Percentiles rank a stretch among this genome's conserved stretches.
phyloP scores from a whole-genome alignment of 2,329 filamentous ascomycete genomes.

The Hypoxylon sp. region DNA sequence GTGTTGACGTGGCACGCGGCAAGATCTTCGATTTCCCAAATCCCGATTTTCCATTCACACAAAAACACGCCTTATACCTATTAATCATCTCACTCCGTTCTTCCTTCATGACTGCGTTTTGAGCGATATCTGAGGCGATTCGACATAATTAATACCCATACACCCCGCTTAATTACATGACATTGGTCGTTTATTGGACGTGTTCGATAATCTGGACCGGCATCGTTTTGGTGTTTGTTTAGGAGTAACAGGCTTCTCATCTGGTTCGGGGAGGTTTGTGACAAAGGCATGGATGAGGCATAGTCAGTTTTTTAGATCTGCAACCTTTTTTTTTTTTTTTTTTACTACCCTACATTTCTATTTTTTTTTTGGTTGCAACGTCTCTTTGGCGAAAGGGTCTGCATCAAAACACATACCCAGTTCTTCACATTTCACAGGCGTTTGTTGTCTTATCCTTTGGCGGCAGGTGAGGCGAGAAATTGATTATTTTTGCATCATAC shows the following conservation, averaged over 20 bases:
- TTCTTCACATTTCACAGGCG: conserved; percentile 40
- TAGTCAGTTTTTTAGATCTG: conserved; percentile 43
- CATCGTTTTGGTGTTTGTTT: conserved; percentile 45
- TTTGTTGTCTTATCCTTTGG: conserved; percentile 36
- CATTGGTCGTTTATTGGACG: conserved; percentile 31
- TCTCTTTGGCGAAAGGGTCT: conserved; percentile 38
- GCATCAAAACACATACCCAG: conserved; percentile 45
- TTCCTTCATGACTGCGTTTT: conserved; percentile 26
- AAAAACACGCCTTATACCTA: conserved; percentile 27
- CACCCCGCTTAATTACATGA: conserved; percentile 40
- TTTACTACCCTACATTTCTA: conserved; percentile 22
- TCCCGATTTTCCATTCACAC: conserved; percentile 25
- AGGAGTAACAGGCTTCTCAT: conserved; percentile 45
- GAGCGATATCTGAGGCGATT: conserved; percentile 26
- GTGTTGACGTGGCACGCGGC: conserved; percentile 20
- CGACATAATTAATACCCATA: conserved; percentile 37
- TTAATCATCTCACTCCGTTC: conserved; percentile 29
- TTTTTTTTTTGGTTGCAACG: conserved; percentile 33
- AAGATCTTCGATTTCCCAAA: conserved; percentile 25
- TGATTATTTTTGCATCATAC: conserved; percentile 34
- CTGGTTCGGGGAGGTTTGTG: conserved; percentile 29
- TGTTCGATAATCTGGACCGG: conserved; percentile 40
- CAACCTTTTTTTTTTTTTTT: conserved; percentile 27
- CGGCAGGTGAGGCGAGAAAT: conserved; percentile 37
- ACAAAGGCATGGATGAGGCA: conserved; percentile 38